phyloP scores from a whole-genome alignment of 768 basidiomycete species.

The Phanerodontia chrysosporium region DNA sequence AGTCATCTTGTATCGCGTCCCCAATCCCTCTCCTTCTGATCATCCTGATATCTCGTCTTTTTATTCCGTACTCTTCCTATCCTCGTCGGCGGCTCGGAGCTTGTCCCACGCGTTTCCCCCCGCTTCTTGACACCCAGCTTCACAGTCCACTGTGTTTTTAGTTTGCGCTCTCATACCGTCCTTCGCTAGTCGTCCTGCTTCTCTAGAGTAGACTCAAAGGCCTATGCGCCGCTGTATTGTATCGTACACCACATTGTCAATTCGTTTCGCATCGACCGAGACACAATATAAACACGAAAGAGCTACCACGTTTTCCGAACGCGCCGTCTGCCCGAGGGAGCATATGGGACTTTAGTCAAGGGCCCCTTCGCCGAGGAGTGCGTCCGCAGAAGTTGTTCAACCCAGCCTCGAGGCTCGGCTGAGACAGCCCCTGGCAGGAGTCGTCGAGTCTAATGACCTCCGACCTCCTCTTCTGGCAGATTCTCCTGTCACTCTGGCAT shows the following conservation, averaged over 20 bases:
- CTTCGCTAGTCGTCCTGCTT: slow-evolving; percentile 1
- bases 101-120: background rate
- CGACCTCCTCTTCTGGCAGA: background rate
- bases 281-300: background rate
- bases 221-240: background rate
- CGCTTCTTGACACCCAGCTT: background rate
- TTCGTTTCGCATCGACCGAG: background rate
- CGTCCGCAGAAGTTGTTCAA: background rate
- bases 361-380: background rate
- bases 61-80: background rate
- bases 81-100: slow-evolving; percentile 1
- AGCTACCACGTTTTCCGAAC: background rate
- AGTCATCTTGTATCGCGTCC: background rate
- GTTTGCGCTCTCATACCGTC: background rate
- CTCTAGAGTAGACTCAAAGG: background rate
- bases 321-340: background rate
- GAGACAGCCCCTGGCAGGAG: background rate
- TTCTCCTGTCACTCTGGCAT: background rate
- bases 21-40: background rate
- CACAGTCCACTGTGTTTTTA: background rate
- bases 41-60: slow-evolving; percentile 2
- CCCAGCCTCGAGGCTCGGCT: background rate
- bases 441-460: background rate
- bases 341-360: background rate
- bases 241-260: slow-evolving; percentile 4